phyloP scores from a whole-genome alignment of 768 basidiomycete species.

The Mycena indigotica region DNA sequence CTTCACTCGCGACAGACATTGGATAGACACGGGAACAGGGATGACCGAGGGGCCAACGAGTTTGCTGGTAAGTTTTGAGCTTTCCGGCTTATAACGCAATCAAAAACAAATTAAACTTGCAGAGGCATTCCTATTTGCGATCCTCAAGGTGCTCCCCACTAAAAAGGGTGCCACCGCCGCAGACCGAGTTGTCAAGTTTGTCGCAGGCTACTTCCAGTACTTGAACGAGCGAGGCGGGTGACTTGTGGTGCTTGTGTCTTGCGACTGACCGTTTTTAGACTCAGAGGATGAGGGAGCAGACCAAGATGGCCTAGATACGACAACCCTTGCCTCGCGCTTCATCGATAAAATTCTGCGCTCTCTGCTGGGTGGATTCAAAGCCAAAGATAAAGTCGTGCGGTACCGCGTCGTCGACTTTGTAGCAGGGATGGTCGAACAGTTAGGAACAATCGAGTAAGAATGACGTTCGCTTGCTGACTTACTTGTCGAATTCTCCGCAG shows the following conservation, averaged over 20 bases:
- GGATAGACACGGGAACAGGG: slow-evolving; percentile 52
- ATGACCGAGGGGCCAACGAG: slow-evolving; percentile 67
- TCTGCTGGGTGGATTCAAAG: slow-evolving; percentile 74
- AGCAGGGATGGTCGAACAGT: slow-evolving; percentile 74
- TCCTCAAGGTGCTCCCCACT: slow-evolving; percentile 61
- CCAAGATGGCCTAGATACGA: slow-evolving; percentile 52
- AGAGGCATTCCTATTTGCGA: slow-evolving; percentile 59
- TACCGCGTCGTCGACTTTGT: slow-evolving; percentile 79
- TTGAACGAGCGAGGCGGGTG: slow-evolving; percentile 73
- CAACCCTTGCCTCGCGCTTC: slow-evolving; percentile 70
- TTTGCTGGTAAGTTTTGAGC: too few species aligned
- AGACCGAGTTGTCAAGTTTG: slow-evolving; percentile 80
- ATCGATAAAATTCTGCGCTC: slow-evolving; percentile 62
- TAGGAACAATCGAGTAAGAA: slow-evolving; percentile 89
- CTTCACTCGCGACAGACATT: slow-evolving; percentile 66
- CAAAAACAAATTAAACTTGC: too few species aligned
- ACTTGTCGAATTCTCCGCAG: slow-evolving; percentile 40
- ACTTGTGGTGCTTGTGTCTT: neutral
- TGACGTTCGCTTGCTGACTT: slow-evolving; percentile 16
- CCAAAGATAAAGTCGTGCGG: slow-evolving; percentile 87
- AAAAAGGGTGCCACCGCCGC: slow-evolving; percentile 82
- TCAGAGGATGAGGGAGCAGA: slow-evolving; percentile 39
- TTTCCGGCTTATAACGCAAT: too few species aligned
- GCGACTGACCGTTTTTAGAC: slow-evolving; percentile 28
- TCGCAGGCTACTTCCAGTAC: slow-evolving; percentile 75